A percentile compares a stretch with the other conserved stretches of the same genome.
These are phyloP conservation scores for Lactarius sp. DNA, from an alignment of 768 basidiomycete genomes.

Conservation along the genomic window DNA sequence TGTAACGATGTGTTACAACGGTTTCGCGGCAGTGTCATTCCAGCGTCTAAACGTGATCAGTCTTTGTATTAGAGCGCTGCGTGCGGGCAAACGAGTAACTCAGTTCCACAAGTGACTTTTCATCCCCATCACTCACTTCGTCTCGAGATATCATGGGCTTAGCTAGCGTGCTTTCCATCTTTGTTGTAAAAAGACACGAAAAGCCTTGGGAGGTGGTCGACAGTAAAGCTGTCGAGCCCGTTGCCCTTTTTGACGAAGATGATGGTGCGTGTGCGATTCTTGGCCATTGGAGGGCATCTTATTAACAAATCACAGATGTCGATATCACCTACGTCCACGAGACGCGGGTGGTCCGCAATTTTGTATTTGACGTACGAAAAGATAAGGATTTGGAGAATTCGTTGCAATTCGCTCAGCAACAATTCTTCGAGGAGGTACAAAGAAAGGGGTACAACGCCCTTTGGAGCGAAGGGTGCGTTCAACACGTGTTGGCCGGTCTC, in stretches of 20 bases:
- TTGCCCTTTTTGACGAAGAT: conserved; percentile 55
- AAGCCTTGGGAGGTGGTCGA: conserved; percentile 77
- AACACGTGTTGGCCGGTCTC: conserved; percentile 1
- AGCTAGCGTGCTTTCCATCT: conserved; percentile 29
- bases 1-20: neutral
- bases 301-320: conserved; percentile 40
- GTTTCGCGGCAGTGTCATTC: conserved; percentile 16
- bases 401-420: conserved; percentile 58
- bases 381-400: conserved; percentile 47
- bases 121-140: conserved; percentile 2
- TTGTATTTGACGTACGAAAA: conserved; percentile 55
- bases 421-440: conserved; percentile 51
- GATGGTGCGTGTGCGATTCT: conserved; percentile 41
- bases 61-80: conserved; percentile 12
- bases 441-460: conserved; percentile 59
- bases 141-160: conserved; percentile 21
- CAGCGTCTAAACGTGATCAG: conserved; percentile 13
- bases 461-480: conserved; percentile 57
- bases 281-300: neutral
- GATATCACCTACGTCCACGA: conserved; percentile 54
- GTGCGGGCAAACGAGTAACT: neutral
- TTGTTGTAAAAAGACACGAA: conserved; percentile 50
- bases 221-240: conserved; percentile 56
- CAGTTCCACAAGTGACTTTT: neutral
- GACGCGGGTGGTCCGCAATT: conserved; percentile 52